phyloP scores from a whole-genome alignment of 1,139 yeast genomes.

The Pichia sp. region DNA sequence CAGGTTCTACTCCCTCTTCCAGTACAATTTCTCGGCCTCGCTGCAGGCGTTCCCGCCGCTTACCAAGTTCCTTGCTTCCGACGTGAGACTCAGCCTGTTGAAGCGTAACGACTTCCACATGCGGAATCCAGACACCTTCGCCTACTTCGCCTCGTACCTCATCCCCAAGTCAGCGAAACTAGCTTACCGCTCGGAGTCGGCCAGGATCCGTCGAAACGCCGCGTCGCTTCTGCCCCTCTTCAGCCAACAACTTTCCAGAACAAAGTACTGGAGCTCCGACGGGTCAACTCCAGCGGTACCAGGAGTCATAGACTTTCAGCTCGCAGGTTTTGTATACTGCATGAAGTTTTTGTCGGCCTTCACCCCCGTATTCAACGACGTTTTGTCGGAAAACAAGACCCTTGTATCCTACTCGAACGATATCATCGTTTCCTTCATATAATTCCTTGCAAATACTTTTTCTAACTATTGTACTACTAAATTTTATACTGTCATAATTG shows the following conservation, averaged over 20 bases:
- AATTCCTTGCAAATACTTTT: background rate
- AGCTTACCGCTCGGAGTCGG: constrained; percentile 14
- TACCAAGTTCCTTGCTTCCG: background rate
- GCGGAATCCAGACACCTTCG: constrained; percentile 23
- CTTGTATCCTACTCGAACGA: constrained; percentile 5
- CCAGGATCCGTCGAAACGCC: constrained; percentile 22
- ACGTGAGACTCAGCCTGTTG: constrained; percentile 20
- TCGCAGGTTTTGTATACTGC: constrained; percentile 26
- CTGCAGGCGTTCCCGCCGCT: background rate
- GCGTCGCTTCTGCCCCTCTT: constrained; percentile 17
- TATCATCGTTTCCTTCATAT: constrained; percentile 7
- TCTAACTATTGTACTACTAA: background rate
- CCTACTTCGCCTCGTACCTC: constrained; percentile 9
- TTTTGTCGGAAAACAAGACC: constrained; percentile 1
- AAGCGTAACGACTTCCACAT: constrained; percentile 27
- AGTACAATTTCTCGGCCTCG: constrained; percentile 1
- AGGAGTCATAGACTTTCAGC: constrained; percentile 26
- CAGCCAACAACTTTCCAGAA: constrained; percentile 13
- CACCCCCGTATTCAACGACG: constrained; percentile 1
- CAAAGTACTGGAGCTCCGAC: background rate
- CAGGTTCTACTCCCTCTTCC: constrained; percentile 9
- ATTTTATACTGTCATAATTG: background rate
- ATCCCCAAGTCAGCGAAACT: constrained; percentile 2
- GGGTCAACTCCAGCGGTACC: background rate
- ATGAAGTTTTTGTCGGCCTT: constrained; percentile 7